Evolutionary conservation across 176 grass and related monocot species (phyloP).

Genomic region (Tuctoria greenei): DNA sequence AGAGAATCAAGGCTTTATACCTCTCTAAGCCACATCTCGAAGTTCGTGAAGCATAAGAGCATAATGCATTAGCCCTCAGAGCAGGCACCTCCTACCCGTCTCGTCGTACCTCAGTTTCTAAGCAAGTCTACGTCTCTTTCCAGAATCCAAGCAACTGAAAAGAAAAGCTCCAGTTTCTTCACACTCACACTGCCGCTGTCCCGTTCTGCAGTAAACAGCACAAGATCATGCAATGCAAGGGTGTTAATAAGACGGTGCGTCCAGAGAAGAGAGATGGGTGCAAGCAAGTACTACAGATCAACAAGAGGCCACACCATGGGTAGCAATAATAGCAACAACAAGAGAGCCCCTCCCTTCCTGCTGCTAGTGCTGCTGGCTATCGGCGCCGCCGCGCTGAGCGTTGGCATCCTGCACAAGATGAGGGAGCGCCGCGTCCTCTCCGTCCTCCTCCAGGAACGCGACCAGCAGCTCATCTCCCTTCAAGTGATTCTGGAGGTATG

Average conservation of each 20-base stretch:
- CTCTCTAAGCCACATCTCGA: constrained; percentile 20
- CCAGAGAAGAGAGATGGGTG: constrained; percentile 25
- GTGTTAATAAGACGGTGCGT: constrained; percentile 36
- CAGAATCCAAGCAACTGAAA: constrained; percentile 51
- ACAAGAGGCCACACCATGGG: constrained; percentile 48
- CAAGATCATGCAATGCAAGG: constrained; percentile 15
- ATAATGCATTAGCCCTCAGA: constrained; percentile 1
- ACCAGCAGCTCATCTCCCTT: constrained; percentile 68
- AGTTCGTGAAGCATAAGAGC: constrained; percentile 17
- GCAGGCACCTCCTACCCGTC: not conserved
- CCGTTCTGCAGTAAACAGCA: constrained; percentile 39
- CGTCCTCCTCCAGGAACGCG: constrained; percentile 73
- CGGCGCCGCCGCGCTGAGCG: constrained; percentile 51
- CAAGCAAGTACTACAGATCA: constrained; percentile 45
- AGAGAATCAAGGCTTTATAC: not conserved
- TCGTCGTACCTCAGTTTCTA: constrained; percentile 31
- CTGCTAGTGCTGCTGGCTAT: constrained; percentile 70
- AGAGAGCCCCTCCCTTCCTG: constrained; percentile 44
- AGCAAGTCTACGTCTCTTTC: constrained; percentile 47
- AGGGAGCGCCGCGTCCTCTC: constrained; percentile 70
- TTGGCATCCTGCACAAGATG: constrained; percentile 82
- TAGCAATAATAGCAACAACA: constrained; percentile 31
- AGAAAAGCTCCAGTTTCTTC: constrained; percentile 41
- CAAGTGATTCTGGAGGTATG: constrained; percentile 72
- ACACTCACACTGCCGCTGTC: constrained; percentile 14